A percentile compares a stretch with the other conserved stretches of the same genome.
Conservation (phyloP, 2,329 filamentous ascomycete species). For the Leptographium wingfieldii region DNA sequence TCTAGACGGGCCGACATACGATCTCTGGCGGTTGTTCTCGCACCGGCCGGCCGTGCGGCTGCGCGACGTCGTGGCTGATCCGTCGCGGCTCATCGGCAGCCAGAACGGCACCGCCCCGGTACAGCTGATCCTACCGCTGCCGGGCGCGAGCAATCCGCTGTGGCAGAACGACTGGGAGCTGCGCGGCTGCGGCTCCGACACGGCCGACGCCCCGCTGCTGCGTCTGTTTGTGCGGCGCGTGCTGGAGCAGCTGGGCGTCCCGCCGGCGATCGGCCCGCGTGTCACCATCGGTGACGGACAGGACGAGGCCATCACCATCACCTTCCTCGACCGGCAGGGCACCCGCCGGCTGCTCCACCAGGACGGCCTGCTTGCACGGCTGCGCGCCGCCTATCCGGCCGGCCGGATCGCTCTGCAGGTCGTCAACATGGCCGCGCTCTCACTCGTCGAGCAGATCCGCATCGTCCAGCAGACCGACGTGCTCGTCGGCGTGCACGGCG, state of each 20-base stretch:
- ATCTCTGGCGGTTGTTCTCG: constrained; percentile 25
- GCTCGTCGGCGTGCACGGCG: constrained; percentile 30
- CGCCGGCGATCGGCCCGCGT: background rate
- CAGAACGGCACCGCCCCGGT: background rate
- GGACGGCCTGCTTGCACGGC: background rate
- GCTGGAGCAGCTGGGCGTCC: background rate
- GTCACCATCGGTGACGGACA: background rate
- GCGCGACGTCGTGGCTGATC: constrained; percentile 11
- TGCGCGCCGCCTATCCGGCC: background rate
- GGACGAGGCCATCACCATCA: constrained; percentile 6
- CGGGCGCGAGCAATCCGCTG: constrained; percentile 27
- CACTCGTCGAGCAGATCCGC: constrained; percentile 24
- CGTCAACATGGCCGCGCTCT: constrained; percentile 25
- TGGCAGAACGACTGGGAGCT: constrained; percentile 28
- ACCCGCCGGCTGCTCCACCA: constrained; percentile 14
- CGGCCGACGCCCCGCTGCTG: constrained; percentile 16
- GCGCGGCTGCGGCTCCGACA: constrained; percentile 15
- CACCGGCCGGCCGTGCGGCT: constrained; percentile 18
- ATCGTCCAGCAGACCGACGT: constrained; percentile 25
- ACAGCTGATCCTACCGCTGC: constrained; percentile 24
- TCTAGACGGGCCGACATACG: constrained; percentile 21
- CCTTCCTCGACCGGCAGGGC: constrained; percentile 13
- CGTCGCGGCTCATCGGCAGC: background rate
- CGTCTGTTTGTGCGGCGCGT: constrained; percentile 15
- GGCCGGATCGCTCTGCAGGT: constrained; percentile 4